phyloP scores from a whole-genome alignment of 179 eudicot genomes.

The Spinacia oleracea region DNA sequence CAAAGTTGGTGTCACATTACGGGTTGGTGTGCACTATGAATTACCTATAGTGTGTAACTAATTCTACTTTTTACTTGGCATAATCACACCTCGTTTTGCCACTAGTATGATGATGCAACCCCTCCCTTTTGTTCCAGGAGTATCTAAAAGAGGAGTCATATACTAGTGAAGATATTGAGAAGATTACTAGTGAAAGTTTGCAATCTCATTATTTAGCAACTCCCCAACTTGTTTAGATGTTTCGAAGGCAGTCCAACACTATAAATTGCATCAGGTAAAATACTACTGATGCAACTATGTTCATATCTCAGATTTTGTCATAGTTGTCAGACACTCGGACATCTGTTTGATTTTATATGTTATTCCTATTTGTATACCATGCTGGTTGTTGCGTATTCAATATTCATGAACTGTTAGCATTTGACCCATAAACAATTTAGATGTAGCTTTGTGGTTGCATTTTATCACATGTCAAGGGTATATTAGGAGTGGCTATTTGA shows the following conservation, averaged over 20 bases:
- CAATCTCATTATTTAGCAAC: conserved; percentile 54
- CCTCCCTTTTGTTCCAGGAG: conserved; percentile 49
- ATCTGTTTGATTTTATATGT: background rate
- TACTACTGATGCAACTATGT: background rate
- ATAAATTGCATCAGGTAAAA: conserved; percentile 78
- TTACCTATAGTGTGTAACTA: background rate
- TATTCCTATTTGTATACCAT: background rate
- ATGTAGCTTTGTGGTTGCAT: no score
- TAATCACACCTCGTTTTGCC: background rate
- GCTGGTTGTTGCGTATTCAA: background rate
- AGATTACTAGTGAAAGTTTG: conserved; percentile 55
- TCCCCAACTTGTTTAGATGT: conserved; percentile 88
- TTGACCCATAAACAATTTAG: background rate
- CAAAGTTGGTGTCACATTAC: background rate
- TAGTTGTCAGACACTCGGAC: background rate
- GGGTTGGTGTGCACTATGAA: background rate
- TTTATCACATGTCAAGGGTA: no score
- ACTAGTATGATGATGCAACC: background rate
- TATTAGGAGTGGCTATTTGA: no score
- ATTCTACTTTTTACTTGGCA: background rate
- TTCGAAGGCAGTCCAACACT: conserved; percentile 76
- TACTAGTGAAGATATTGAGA: conserved; percentile 76
- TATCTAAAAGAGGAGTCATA: conserved; percentile 79
- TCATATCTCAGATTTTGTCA: background rate
- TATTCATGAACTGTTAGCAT: background rate